A percentile compares a stretch with the other conserved stretches of the same genome.
These are phyloP conservation scores for Biscogniauxia mediterranea DNA, from an alignment of 2,329 filamentous ascomycete genomes.

Conservation along the genomic window DNA sequence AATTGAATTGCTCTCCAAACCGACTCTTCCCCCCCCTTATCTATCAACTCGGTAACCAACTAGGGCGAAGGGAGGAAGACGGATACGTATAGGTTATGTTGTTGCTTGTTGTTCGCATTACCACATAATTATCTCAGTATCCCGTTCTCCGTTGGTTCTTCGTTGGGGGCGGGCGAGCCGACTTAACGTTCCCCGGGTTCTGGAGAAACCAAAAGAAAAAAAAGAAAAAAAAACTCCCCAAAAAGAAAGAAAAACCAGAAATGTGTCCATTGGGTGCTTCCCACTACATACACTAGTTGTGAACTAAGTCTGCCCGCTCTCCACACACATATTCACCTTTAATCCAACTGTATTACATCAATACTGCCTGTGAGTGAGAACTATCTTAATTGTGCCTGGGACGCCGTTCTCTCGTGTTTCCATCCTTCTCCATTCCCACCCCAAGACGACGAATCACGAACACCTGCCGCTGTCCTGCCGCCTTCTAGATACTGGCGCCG, in stretches of 20 bases:
- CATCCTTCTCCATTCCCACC: not conserved
- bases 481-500: not conserved
- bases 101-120: not conserved
- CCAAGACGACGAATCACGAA: not conserved
- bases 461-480: not conserved
- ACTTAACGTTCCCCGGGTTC: not conserved
- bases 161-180: not conserved
- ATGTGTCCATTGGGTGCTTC: not conserved
- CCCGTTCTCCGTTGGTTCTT: not conserved
- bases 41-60: not conserved
- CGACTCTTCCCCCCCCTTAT: not conserved
- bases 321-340: not conserved
- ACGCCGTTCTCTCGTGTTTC: not conserved
- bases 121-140: not conserved
- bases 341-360: not conserved
- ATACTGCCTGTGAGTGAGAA: not conserved
- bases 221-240: no score
- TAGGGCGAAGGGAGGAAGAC: not conserved
- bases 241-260: not conserved
- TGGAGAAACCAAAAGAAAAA: no score
- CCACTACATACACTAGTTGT: not conserved
- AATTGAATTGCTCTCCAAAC: not conserved
- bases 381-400: not conserved
- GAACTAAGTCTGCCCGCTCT: not conserved
- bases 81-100: not conserved